phyloP scores from a whole-genome alignment of 169 alveolate species.

The Miamiensis avidus region DNA sequence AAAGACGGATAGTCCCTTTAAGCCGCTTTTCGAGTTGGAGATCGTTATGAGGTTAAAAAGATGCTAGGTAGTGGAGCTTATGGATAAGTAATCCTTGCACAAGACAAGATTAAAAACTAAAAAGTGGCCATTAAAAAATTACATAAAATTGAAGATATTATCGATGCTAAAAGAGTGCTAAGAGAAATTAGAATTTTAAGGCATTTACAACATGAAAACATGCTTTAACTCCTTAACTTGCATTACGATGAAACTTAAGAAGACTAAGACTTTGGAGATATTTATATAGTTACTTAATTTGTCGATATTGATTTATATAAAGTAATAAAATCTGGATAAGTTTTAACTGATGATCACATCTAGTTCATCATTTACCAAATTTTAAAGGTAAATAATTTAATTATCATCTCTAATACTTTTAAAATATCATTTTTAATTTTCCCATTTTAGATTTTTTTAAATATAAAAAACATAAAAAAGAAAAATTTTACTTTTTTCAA shows the following conservation, averaged over 20 bases:
- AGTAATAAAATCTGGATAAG: slow-evolving; percentile 68
- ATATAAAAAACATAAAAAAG: no score
- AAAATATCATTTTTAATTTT: no score
- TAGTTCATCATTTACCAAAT: slow-evolving; percentile 39
- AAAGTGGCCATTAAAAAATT: slow-evolving; percentile 79
- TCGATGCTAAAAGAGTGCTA: slow-evolving; percentile 75
- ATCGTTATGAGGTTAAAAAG: slow-evolving; percentile 56
- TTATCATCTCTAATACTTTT: no score
- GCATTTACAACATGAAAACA: slow-evolving; percentile 69
- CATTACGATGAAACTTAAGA: slow-evolving; percentile 60
- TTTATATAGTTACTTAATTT: slow-evolving; percentile 70
- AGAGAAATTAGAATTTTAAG: slow-evolving; percentile 79
- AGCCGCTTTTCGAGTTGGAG: slow-evolving; percentile 31
- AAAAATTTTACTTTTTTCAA: no score
- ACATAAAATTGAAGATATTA: slow-evolving; percentile 66
- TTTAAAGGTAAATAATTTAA: not conserved
- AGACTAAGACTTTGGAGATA: slow-evolving; percentile 69
- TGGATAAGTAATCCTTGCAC: slow-evolving; percentile 71
- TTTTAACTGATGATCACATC: slow-evolving; percentile 74
- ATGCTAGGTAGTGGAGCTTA: slow-evolving; percentile 72
- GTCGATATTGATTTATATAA: slow-evolving; percentile 80
- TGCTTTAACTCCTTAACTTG: slow-evolving; percentile 59
- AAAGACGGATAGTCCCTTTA: not conserved
- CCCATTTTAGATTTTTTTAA: no score
- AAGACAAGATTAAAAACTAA: slow-evolving; percentile 56